Evolutionary conservation across 2,329 filamentous ascomycete genomes (phyloP).

Genomic region (Apiospora pterosperma): DNA sequence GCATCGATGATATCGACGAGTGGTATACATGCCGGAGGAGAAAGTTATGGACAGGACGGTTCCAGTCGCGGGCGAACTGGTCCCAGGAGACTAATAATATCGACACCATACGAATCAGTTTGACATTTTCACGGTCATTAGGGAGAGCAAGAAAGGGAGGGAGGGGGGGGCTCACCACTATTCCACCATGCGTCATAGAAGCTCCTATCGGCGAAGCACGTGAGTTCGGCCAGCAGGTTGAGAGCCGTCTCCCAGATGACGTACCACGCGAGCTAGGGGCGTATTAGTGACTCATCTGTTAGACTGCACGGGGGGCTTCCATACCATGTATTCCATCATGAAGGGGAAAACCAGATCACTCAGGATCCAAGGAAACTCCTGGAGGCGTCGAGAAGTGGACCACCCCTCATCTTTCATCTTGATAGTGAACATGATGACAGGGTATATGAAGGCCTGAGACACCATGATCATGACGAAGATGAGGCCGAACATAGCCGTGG

Average conservation of each 20-base stretch:
- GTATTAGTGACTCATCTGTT: neutral
- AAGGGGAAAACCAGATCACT: constrained; percentile 74
- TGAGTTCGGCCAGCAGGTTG: constrained; percentile 74
- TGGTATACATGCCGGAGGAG: constrained; percentile 77
- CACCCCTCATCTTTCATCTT: constrained; percentile 65
- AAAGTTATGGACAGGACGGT: constrained; percentile 74
- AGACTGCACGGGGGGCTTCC: constrained; percentile 7
- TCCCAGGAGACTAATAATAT: constrained; percentile 59
- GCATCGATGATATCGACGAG: constrained; percentile 69
- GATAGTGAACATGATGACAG: constrained; percentile 65
- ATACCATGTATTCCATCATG: constrained; percentile 69
- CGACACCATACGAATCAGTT: neutral
- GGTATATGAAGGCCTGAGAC: constrained; percentile 73
- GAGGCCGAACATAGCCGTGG: constrained; percentile 65
- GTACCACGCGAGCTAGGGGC: constrained; percentile 63
- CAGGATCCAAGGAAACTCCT: constrained; percentile 71
- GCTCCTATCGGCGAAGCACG: constrained; percentile 71
- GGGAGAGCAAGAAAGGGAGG: neutral
- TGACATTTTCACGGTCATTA: neutral
- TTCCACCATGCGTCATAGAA: constrained; percentile 69
- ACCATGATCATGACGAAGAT: constrained; percentile 78
- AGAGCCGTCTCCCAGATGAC: constrained; percentile 76
- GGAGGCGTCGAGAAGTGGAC: constrained; percentile 57
- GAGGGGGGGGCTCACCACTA: constrained; percentile 33
- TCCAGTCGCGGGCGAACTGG: constrained; percentile 79